phyloP scores from a whole-genome alignment of 1,284 basidiomycete genomes.

The Rhodotorula mucilaginosa region DNA sequence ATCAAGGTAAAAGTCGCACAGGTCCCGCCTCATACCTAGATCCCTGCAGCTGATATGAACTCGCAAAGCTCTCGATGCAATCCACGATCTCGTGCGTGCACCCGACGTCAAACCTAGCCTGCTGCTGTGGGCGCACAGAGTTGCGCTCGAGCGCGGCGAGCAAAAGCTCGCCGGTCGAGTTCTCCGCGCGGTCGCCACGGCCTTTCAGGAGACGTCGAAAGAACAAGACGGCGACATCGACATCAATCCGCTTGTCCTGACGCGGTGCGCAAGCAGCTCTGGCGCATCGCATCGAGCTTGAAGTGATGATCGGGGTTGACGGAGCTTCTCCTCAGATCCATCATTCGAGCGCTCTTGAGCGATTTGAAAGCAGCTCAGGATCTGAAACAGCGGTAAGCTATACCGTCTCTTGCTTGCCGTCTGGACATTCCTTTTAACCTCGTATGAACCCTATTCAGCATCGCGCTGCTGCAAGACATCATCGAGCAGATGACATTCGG shows the following conservation, averaged over 20 bases:
- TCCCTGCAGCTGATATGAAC: not conserved
- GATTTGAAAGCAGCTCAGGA: not conserved
- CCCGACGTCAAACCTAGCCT: constrained; percentile 12
- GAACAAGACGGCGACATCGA: not conserved
- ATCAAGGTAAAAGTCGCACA: not conserved
- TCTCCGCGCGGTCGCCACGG: not conserved
- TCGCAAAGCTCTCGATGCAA: not conserved
- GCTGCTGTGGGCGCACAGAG: constrained; percentile 22
- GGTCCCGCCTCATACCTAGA: fast-evolving
- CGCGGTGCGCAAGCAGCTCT: not conserved
- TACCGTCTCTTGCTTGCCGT: too few relatives aligned
- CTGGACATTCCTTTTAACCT: too few relatives aligned
- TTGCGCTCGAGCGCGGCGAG: constrained; percentile 6
- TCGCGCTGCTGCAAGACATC: too few relatives aligned
- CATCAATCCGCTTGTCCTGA: constrained; percentile 4
- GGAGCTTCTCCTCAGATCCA: not conserved
- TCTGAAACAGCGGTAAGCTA: too few relatives aligned
- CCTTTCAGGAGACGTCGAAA: not conserved
- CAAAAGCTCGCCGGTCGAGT: not conserved
- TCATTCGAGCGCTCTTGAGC: not conserved
- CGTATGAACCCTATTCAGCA: too few relatives aligned
- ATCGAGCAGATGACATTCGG: too few relatives aligned
- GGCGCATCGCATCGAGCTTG: not conserved
- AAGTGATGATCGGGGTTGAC: not conserved
- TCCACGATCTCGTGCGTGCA: not conserved